These are phyloP conservation scores for Calonectria montana DNA, from an alignment of 2,329 filamentous ascomycete species.

Conservation along the genomic window DNA sequence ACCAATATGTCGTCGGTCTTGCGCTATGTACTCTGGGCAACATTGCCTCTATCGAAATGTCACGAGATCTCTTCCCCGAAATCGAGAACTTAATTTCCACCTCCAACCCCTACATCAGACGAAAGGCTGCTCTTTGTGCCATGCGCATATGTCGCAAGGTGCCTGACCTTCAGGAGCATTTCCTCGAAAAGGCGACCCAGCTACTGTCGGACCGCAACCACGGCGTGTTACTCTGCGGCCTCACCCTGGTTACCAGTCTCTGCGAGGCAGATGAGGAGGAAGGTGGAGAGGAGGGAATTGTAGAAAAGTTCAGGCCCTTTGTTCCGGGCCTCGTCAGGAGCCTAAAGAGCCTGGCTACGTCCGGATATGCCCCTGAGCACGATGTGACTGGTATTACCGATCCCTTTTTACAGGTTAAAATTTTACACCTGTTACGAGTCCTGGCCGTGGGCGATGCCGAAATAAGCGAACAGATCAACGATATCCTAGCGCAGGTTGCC, in stretches of 20 bases:
- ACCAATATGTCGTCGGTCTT: constrained; percentile 97
- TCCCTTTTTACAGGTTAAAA: constrained; percentile 97
- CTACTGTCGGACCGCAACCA: constrained; percentile 94
- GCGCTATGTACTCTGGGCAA: constrained; percentile 97
- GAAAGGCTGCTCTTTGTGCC: constrained; percentile 97
- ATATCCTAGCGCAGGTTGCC: constrained; percentile 96
- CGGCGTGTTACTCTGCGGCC: constrained; percentile 90
- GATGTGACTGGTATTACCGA: constrained; percentile 98
- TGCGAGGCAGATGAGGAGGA: constrained; percentile 96
- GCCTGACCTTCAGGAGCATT: constrained; percentile 96
- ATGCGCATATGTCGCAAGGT: constrained; percentile 99
- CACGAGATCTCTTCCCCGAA: constrained; percentile 94
- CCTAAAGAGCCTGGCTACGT: constrained; percentile 91
- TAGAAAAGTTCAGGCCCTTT: constrained; percentile 90
- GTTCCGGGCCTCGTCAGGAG: constrained; percentile 90
- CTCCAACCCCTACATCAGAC: constrained; percentile 96
- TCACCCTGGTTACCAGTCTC: constrained; percentile 90
- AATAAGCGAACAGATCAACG: constrained; percentile 97
- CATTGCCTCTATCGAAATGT: constrained; percentile 98
- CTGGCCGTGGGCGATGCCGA: constrained; percentile 87
- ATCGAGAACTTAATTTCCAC: constrained; percentile 93
- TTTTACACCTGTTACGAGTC: constrained; percentile 86
- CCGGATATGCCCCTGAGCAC: constrained; percentile 96
- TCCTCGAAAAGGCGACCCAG: constrained; percentile 91
- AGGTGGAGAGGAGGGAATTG: constrained; percentile 87